phyloP scores from a whole-genome alignment of 2,329 filamentous ascomycete species.

The Talaromyces sp. region DNA sequence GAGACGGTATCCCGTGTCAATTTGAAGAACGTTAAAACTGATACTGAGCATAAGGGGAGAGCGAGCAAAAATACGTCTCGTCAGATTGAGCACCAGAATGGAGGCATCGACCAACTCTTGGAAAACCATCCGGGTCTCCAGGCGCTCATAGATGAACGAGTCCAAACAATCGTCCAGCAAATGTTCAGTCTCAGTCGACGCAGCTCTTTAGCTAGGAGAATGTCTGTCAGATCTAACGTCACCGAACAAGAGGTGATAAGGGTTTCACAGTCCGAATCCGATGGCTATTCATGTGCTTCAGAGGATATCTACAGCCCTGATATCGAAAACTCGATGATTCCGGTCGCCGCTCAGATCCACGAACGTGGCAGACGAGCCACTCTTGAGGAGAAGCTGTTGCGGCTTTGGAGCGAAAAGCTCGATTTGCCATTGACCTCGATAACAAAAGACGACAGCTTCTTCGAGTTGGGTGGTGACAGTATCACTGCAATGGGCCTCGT shows the following conservation, averaged over 20 bases:
- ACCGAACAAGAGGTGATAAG: not conserved
- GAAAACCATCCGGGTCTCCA: slow-evolving; percentile 22
- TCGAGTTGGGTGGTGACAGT: slow-evolving; percentile 37
- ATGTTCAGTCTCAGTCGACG: slow-evolving; percentile 23
- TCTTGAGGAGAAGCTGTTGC: slow-evolving; percentile 30
- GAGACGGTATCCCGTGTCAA: slow-evolving; percentile 18
- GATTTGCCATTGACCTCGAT: slow-evolving; percentile 28
- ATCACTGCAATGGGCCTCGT: slow-evolving; percentile 39
- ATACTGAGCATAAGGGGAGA: not conserved
- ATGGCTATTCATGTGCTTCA: slow-evolving; percentile 9
- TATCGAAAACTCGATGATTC: slow-evolving; percentile 11
- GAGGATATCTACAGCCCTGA: slow-evolving; percentile 9
- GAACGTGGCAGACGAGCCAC: slow-evolving; percentile 22
- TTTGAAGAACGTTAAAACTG: not conserved
- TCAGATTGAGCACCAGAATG: not conserved
- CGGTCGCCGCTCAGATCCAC: slow-evolving; percentile 26
- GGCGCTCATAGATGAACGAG: slow-evolving; percentile 28
- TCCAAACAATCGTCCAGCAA: slow-evolving; percentile 27
- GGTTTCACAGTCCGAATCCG: slow-evolving; percentile 1
- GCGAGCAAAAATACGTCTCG: not conserved
- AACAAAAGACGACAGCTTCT: slow-evolving; percentile 36
- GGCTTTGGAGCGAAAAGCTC: slow-evolving; percentile 34
- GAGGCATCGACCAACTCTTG: not conserved
- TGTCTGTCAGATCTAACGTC: slow-evolving; percentile 6
- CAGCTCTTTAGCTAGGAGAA: slow-evolving; percentile 4